Evolutionary conservation across 2,329 filamentous ascomycete genomes (phyloP).

Genomic region (Claviceps capensis): DNA sequence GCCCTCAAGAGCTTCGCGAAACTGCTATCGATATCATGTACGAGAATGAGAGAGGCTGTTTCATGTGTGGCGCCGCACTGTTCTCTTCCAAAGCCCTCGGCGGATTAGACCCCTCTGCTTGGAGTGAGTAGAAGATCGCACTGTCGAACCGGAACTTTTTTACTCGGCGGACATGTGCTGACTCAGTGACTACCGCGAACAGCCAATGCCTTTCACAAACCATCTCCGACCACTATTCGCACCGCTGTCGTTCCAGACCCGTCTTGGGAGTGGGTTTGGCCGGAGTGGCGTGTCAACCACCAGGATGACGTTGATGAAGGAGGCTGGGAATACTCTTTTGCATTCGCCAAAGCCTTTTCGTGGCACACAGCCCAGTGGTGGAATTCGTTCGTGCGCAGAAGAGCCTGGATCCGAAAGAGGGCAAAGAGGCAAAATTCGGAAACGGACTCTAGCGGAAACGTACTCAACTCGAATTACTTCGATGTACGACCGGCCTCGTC

Average conservation of each 20-base stretch:
- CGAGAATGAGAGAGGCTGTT: slow-evolving; percentile 86
- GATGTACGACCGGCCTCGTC: slow-evolving; percentile 47
- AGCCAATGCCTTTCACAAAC: slow-evolving; percentile 49
- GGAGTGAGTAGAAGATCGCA: slow-evolving; percentile 36
- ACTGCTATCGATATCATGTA: slow-evolving; percentile 75
- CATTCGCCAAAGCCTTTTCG: slow-evolving; percentile 58
- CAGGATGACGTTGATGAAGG: slow-evolving; percentile 70
- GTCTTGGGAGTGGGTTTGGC: slow-evolving; percentile 80
- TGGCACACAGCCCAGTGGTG: slow-evolving; percentile 94
- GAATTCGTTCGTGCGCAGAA: slow-evolving; percentile 82
- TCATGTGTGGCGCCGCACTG: slow-evolving; percentile 78
- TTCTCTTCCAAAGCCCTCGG: slow-evolving; percentile 80
- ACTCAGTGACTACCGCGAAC: not conserved
- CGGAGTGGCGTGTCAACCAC: slow-evolving; percentile 51
- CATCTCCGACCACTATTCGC: slow-evolving; percentile 53
- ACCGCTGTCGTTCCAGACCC: slow-evolving; percentile 91
- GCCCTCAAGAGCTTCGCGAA: slow-evolving; percentile 26
- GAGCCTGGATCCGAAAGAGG: slow-evolving; percentile 76
- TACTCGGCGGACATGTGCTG: not conserved
- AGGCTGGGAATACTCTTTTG: slow-evolving; percentile 93
- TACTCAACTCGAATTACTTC: slow-evolving; percentile 68
- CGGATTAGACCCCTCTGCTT: slow-evolving; percentile 71
- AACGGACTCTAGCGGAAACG: slow-evolving; percentile 41
- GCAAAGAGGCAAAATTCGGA: slow-evolving; percentile 42
- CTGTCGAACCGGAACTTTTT: no score